Base-by-base conservation (phyloP, 305 asterid species). In the Solanum aculeatissimum region DNA sequence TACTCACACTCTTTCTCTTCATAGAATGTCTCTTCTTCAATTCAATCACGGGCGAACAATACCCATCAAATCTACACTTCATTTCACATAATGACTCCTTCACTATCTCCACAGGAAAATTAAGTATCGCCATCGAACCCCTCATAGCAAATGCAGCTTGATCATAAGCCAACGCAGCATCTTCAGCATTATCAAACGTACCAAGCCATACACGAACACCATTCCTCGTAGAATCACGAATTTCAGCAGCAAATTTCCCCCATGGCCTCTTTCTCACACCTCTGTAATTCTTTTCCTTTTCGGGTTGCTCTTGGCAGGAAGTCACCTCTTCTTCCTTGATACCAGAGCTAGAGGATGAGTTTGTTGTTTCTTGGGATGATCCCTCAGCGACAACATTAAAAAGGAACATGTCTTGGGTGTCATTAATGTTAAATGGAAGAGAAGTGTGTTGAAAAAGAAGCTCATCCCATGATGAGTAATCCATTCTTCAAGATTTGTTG, bases 241-340 rank as follows among this genome's bases (percentile, higher is more conserved):
- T 94, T 88, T 94, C 98, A 11, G 97, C 97, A 40, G 97, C 97
- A 84, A 84, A 93, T 82, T 92, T 93, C 12, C 96, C 97, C 97
- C 97, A 92, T 27, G 98, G 98, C 85, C 97, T 90, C 88, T 92
- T 86, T 8, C 98, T 78, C 2, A 94, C 98, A 7, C 98, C 98
- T 32, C 97, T 72, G 86, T 89, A 94, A 0, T 91, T 87, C 78
- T 88, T 91, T 35, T 85, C 92, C 63, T 68, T 83, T 74, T 72
- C 60, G 4, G 51, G 45, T 25, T 42, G 83, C 9, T 71, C 70
- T 23, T 83, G 63, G 4, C 11, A 2, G 4, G 94, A 92, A 81
- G 89, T 88, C 1, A 89, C 95, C 83, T 94, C 98, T 65, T 93
- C 95, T 11, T 91, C 94, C 72, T 87, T 91, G 12, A 18, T 55